Conservation (phyloP, 257 asterid species). For the Ligustrum vulgare region DNA sequence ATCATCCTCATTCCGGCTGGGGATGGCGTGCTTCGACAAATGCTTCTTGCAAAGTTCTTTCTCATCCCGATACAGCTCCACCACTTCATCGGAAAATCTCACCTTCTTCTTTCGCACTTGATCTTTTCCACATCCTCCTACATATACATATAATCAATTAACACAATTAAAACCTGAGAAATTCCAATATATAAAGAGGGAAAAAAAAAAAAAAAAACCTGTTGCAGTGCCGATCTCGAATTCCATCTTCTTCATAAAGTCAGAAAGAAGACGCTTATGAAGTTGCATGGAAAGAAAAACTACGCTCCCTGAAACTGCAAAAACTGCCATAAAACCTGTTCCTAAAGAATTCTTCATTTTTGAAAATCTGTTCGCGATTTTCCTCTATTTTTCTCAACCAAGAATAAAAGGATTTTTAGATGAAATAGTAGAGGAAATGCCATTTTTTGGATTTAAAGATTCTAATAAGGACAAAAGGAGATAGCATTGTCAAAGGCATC, state of each 20-base stretch:
- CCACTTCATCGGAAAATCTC: constrained; percentile 41
- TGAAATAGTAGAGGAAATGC: neutral
- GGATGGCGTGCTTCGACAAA: neutral
- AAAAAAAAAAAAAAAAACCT: constrained; percentile 13
- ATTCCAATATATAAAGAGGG: neutral
- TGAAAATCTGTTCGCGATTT: neutral
- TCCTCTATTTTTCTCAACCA: neutral
- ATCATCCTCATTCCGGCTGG: constrained; percentile 27
- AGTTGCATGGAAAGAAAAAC: constrained; percentile 72
- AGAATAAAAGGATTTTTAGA: constrained; percentile 10
- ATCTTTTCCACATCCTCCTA: constrained; percentile 31
- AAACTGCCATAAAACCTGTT: constrained; percentile 73
- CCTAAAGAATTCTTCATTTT: constrained; percentile 57
- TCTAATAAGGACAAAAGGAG: constrained; percentile 7
- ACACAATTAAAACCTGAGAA: neutral
- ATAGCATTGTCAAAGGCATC: constrained; percentile 20
- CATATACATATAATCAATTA: neutral
- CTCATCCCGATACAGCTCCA: constrained; percentile 7
- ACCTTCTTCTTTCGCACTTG: constrained; percentile 54
- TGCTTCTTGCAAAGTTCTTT: constrained; percentile 9
- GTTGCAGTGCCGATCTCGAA: constrained; percentile 43
- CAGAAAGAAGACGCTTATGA: constrained; percentile 78
- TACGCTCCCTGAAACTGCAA: constrained; percentile 88
- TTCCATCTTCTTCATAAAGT: constrained; percentile 79
- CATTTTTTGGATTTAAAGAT: constrained; percentile 11